Conservation (phyloP, 2,329 filamentous ascomycete genomes). For the Penicillium sp. region DNA sequence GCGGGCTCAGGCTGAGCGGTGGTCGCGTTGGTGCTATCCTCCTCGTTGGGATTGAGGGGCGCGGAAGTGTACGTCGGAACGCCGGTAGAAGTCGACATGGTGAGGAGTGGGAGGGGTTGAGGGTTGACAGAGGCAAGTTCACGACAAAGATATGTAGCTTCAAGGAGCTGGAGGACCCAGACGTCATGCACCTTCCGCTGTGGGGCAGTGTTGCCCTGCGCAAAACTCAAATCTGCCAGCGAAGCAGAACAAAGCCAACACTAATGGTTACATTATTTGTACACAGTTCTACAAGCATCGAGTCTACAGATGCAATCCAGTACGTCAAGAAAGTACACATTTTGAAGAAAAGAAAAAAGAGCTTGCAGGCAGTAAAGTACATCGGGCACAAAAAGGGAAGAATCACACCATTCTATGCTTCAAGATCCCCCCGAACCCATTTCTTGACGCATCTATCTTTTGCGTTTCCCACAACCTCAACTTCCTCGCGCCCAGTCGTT, state of each 20-base stretch:
- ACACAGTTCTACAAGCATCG: no score
- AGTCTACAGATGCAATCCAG: not conserved
- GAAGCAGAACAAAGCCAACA: no score
- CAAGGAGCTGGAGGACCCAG: constrained; percentile 11
- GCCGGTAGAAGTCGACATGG: constrained; percentile 20
- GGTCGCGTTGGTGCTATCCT: constrained; percentile 13
- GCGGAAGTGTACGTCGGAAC: constrained; percentile 26
- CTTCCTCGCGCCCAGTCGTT: constrained; percentile 25
- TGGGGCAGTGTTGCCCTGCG: constrained; percentile 16
- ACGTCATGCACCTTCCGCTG: constrained; percentile 21
- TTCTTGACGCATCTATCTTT: constrained; percentile 45
- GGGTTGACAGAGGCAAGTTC: not conserved
- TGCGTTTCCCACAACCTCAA: constrained; percentile 31
- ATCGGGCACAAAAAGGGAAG: constrained; percentile 43
- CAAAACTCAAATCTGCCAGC: not conserved
- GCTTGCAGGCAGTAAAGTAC: constrained; percentile 47
- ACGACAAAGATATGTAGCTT: constrained; percentile 6
- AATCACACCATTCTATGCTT: constrained; percentile 41
- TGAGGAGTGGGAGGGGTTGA: not conserved
- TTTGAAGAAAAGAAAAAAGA: constrained; percentile 35
- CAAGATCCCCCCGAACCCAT: constrained; percentile 36
- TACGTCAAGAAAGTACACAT: constrained; percentile 21
- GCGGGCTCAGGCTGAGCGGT: constrained; percentile 20
- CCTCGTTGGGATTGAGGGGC: constrained; percentile 23
- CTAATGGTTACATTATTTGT: no score